These are phyloP conservation scores for Thelonectria discophora DNA, from an alignment of 2,329 filamentous ascomycete genomes.

Conservation along the genomic window DNA sequence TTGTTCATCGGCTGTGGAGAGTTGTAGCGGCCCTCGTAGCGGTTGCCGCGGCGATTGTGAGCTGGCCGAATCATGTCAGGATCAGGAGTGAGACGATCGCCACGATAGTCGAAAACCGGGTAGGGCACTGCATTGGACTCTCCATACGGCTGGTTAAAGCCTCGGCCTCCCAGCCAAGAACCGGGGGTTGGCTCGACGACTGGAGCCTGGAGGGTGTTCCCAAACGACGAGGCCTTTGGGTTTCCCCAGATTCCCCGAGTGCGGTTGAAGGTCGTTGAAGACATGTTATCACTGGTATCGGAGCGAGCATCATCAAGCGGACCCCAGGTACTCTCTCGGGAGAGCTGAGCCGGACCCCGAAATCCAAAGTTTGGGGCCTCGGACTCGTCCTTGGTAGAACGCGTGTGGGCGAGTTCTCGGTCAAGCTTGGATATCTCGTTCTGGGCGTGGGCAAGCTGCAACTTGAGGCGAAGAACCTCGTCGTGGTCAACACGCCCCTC, in stretches of 20 bases:
- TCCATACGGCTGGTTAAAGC: conserved; percentile 50
- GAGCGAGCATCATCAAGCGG: conserved; percentile 64
- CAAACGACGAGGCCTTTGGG: conserved; percentile 54
- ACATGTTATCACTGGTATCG: conserved; percentile 64
- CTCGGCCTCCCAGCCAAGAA: conserved; percentile 58
- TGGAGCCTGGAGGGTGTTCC: conserved; percentile 47
- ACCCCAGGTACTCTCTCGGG: conserved; percentile 61
- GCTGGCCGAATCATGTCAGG: conserved; percentile 57
- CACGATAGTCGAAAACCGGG: conserved; percentile 53
- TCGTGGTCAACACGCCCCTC: conserved; percentile 55
- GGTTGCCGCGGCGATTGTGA: conserved; percentile 55
- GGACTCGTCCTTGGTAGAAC: conserved; percentile 64
- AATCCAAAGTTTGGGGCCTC: conserved; percentile 37
- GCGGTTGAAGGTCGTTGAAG: conserved; percentile 61
- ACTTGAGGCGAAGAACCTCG: conserved; percentile 73
- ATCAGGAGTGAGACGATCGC: conserved; percentile 59
- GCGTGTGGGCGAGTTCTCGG: conserved; percentile 73
- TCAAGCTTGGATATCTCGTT: conserved; percentile 76
- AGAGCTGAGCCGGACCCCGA: conserved; percentile 32
- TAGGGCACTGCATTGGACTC: conserved; percentile 51
- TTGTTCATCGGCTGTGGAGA: conserved; percentile 47
- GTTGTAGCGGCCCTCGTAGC: conserved; percentile 57
- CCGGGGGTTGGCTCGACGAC: conserved; percentile 48
- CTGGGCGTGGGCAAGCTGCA: conserved; percentile 76
- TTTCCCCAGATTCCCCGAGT: conserved; percentile 66